phyloP scores from a whole-genome alignment of 2,329 filamentous ascomycete species.

The Diaporthe caulivora region DNA sequence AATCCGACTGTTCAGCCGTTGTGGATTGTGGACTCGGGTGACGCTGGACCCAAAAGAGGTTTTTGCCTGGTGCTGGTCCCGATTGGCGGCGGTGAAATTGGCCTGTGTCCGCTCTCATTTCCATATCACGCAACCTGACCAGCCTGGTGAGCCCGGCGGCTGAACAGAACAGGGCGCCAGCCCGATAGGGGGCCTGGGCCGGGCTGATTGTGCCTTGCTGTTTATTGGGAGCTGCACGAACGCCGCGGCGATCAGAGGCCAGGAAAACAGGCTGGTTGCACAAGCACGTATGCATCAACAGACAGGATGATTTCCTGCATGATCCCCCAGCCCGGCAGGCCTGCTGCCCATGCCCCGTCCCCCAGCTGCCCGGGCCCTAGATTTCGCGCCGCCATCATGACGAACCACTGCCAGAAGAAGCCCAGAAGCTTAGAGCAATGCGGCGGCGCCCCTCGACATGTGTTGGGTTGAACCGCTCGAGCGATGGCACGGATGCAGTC shows the following conservation, averaged over 20 bases:
- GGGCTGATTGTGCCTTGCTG: constrained; percentile 4
- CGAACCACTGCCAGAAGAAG: constrained; percentile 8
- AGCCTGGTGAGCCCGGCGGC: constrained; percentile 1
- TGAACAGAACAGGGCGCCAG: constrained; percentile 32
- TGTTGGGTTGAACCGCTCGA: constrained; percentile 26
- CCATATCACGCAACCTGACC: constrained; percentile 35
- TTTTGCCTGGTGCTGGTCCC: constrained; percentile 19
- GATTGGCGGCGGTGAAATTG: constrained; percentile 39
- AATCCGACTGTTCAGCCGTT: not conserved
- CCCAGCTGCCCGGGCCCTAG: constrained; percentile 23
- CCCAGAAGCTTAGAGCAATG: constrained; percentile 17
- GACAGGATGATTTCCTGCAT: constrained; percentile 14
- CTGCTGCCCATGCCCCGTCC: not conserved
- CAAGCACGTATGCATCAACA: constrained; percentile 8
- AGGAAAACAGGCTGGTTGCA: constrained; percentile 10
- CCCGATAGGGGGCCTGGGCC: constrained; percentile 21
- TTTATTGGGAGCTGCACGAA: constrained; percentile 26
- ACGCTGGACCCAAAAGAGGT: constrained; percentile 11
- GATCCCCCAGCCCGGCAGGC: not conserved
- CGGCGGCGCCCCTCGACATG: not conserved
- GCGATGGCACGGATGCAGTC: constrained; percentile 27
- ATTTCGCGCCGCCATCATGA: constrained; percentile 28
- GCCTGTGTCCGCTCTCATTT: constrained; percentile 39
- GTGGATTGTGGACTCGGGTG: not conserved
- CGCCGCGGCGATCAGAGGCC: constrained; percentile 15